Conservation (phyloP, 164 flowering plant genomes). For the Akebia trifoliata region DNA sequence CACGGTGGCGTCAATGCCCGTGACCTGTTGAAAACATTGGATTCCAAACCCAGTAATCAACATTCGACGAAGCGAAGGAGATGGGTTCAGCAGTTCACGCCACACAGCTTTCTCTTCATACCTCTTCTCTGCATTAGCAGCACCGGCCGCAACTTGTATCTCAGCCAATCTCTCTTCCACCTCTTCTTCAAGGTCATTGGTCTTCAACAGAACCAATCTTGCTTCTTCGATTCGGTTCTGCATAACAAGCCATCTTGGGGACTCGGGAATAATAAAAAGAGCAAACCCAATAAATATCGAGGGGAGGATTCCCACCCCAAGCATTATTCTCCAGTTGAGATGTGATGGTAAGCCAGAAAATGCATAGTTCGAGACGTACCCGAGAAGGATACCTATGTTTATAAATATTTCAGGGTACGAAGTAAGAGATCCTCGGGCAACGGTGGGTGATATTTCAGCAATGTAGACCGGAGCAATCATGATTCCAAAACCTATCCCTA, state of each 20-base stretch:
- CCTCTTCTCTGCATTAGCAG: slow-evolving; percentile 8
- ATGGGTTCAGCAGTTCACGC: slow-evolving; percentile 33
- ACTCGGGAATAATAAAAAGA: slow-evolving; percentile 36
- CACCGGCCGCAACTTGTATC: slow-evolving; percentile 28
- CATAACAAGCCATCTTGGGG: slow-evolving; percentile 49
- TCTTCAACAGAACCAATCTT: slow-evolving; percentile 27
- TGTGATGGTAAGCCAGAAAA: slow-evolving; percentile 30
- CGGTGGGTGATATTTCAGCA: slow-evolving; percentile 34
- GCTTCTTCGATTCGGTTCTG: slow-evolving; percentile 33
- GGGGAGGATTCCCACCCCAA: slow-evolving; percentile 35
- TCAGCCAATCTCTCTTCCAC: slow-evolving; percentile 29
- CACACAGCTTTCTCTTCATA: slow-evolving; percentile 29
- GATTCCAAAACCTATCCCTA: slow-evolving; percentile 39
- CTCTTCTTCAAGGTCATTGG: slow-evolving; percentile 24
- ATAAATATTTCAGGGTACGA: slow-evolving; percentile 41
- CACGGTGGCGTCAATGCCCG: slow-evolving; percentile 42
- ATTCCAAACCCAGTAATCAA: slow-evolving; percentile 42
- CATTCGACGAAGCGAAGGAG: slow-evolving; percentile 33
- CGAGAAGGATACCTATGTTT: slow-evolving; percentile 40
- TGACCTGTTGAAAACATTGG: slow-evolving; percentile 40
- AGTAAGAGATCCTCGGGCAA: slow-evolving; percentile 34
- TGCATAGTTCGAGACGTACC: slow-evolving; percentile 35
- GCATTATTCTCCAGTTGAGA: slow-evolving; percentile 38
- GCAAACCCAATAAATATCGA: slow-evolving; percentile 31
- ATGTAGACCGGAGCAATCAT: slow-evolving; percentile 42